A percentile compares a stretch with the other conserved stretches of the same genome.
Conservation (phyloP, 164 flowering plant species). For the Amborella trichopoda region DNA sequence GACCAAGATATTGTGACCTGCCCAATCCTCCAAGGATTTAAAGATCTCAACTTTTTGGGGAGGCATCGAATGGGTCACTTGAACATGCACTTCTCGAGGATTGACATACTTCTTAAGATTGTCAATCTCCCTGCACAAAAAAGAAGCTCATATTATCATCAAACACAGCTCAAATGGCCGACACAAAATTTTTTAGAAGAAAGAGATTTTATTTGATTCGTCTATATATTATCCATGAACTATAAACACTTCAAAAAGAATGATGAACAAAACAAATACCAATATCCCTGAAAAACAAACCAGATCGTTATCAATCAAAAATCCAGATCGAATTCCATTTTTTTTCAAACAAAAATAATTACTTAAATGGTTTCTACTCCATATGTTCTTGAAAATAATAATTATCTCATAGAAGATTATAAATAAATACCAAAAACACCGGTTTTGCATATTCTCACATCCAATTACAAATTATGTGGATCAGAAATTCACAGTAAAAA, state of each 20-base stretch:
- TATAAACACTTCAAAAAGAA: neutral
- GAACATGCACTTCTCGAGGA: constrained; percentile 12
- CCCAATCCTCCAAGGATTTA: constrained; percentile 23
- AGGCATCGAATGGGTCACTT: constrained; percentile 20
- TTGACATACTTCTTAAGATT: neutral
- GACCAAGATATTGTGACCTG: constrained; percentile 25
- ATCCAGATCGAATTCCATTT: no score
- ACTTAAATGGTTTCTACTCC: no score
- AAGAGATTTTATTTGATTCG: neutral
- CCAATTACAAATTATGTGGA: no score
- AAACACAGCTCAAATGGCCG: neutral
- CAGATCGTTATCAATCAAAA: neutral
- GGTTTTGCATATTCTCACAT: no score
- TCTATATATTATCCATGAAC: neutral
- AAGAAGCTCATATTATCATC: neutral
- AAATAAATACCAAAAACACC: no score
- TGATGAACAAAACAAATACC: neutral
- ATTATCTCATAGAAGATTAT: no score
- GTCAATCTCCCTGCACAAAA: constrained; percentile 1
- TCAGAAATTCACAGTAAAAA: no score
- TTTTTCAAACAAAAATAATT: no score
- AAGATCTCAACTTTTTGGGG: constrained; percentile 22
- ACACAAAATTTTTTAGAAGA: neutral
- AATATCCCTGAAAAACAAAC: neutral
- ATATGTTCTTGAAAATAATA: no score